phyloP scores from a whole-genome alignment of 2,329 filamentous ascomycete species.

The Aspergillus candidus region DNA sequence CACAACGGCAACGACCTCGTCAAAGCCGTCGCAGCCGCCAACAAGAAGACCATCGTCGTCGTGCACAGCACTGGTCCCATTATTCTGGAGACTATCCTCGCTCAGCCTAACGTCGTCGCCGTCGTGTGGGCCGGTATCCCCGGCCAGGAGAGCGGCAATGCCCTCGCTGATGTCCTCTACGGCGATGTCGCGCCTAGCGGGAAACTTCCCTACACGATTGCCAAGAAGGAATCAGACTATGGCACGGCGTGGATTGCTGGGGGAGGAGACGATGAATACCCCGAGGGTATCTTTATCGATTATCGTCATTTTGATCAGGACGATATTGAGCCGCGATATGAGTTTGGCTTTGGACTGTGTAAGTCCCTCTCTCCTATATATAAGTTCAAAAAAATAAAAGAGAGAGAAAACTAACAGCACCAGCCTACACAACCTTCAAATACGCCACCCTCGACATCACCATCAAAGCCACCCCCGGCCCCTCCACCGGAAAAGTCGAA shows the following conservation, averaged over 20 bases:
- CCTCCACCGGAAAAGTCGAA: background rate
- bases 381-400: too few species aligned
- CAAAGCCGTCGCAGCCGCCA: conserved; percentile 50
- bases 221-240: conserved; percentile 50
- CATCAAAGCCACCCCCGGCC: conserved; percentile 43
- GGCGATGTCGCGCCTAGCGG: conserved; percentile 44
- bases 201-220: conserved; percentile 58
- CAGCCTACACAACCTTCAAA: conserved; percentile 48
- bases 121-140: conserved; percentile 60
- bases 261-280: conserved; percentile 35
- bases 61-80: conserved; percentile 59
- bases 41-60: conserved; percentile 58
- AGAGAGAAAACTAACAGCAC: too few species aligned
- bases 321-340: conserved; percentile 47
- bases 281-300: conserved; percentile 49
- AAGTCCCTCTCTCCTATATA: too few species aligned
- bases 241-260: conserved; percentile 12
- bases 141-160: conserved; percentile 48
- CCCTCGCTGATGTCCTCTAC: conserved; percentile 43
- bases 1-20: conserved; percentile 43
- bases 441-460: conserved; percentile 42
- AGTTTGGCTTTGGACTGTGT: conserved; percentile 51
- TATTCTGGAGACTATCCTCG: conserved; percentile 56
- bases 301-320: conserved; percentile 51
- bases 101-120: conserved; percentile 58